Evolutionary conservation across 352 stramenopile genomes (phyloP).

Genomic region (Globisporangium heterothallicum): DNA sequence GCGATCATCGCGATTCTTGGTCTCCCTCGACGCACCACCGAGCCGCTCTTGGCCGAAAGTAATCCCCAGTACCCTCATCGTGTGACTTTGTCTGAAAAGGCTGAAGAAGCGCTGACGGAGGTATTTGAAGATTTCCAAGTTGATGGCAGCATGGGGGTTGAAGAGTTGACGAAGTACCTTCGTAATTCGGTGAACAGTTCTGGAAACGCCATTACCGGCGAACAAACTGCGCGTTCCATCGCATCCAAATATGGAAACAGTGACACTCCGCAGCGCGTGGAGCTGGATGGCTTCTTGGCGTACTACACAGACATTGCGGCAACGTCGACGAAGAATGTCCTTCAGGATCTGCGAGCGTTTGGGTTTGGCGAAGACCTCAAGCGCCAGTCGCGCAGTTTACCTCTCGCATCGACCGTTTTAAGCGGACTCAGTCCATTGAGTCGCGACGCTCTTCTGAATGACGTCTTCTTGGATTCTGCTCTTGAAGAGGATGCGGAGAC

Average conservation of each 20-base stretch:
- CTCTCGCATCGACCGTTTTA: conserved; percentile 37
- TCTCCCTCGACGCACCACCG: conserved; percentile 48
- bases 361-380: conserved; percentile 81
- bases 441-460: conserved; percentile 54
- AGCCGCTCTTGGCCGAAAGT: conserved; percentile 61
- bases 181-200: conserved; percentile 62
- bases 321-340: conserved; percentile 71
- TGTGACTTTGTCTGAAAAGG: conserved; percentile 65
- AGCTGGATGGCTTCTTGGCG: conserved; percentile 71
- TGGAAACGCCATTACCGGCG: conserved; percentile 34
- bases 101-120: conserved; percentile 58
- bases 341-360: conserved; percentile 74
- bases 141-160: conserved; percentile 32
- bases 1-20: conserved; percentile 83
- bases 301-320: conserved; percentile 79
- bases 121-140: conserved; percentile 74
- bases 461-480: conserved; percentile 82
- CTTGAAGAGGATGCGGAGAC: conserved; percentile 85
- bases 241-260: conserved; percentile 66
- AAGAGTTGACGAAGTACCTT: conserved; percentile 68
- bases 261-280: conserved; percentile 32
- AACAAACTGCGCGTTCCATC: conserved; percentile 64
- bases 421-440: conserved; percentile 51
- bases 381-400: conserved; percentile 28
- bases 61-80: conserved; percentile 69